Base-by-base conservation (phyloP, 257 asterid genomes). In the Fraxinus americana region DNA sequence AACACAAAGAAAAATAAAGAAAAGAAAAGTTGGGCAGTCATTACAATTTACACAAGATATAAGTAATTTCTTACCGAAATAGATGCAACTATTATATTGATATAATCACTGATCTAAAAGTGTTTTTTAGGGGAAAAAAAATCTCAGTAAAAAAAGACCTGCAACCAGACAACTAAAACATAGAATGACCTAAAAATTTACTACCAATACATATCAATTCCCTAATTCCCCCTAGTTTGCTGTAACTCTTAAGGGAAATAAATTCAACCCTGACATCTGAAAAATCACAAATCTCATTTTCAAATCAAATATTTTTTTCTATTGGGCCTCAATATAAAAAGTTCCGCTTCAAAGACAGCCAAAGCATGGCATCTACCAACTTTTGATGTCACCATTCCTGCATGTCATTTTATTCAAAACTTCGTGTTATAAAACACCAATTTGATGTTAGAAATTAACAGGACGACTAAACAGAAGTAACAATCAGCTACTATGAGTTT, bases 281-380 rank as follows among this genome's bases (percentile, higher is more conserved):
- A 65, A 82, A 34, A 17, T 54, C 66, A 54, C 81, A 79, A 75
- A 76, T 66, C 67, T 61, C 70, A 10, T 21, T 34, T 54, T 71
- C 4, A 52, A 35, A 39, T 14, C 13, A 19, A 59, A 36, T n/a
- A 36, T n/a, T 73, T 67, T 1, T 68, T 61, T 70, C 74, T 23
- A 54, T 16, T 7, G 36, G 59, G 35, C n/a, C n/a, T n/a, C n/a
- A n/a, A n/a, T n/a, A n/a, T n/a, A n/a, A n/a, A n/a, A n/a, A n/a
- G n/a, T n/a, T n/a, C n/a, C n/a, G n/a, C n/a, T n/a, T n/a, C n/a
- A n/a, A n/a, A n/a, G n/a, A n/a, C n/a, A n/a, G n/a, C n/a, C n/a
- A n/a, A n/a, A n/a, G n/a, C n/a, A n/a, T n/a, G n/a, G n/a, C n/a
- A n/a, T n/a, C n/a, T n/a, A n/a, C n/a, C n/a, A n/a, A n/a, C n/a